A percentile compares a stretch with the other conserved stretches of the same genome.
phyloP scores from a whole-genome alignment of 176 grass and related monocot genomes.

The Carex littledalei region DNA sequence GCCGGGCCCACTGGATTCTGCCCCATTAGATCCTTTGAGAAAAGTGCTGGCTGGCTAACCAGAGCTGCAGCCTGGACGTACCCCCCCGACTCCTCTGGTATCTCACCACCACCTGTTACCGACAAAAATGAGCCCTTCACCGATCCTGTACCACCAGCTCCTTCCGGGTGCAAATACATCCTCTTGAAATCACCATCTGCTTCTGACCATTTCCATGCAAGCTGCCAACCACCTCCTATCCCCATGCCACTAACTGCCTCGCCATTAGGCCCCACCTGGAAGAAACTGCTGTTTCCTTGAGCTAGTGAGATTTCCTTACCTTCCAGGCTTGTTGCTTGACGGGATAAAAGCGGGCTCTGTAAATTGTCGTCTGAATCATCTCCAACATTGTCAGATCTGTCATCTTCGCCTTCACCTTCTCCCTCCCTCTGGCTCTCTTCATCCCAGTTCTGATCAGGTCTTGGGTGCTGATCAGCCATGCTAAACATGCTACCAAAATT shows the following conservation, averaged over 20 bases:
- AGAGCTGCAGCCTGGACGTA: conserved; percentile 91
- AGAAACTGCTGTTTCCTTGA: conserved; percentile 47
- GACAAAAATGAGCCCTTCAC: conserved; percentile 77
- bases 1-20: conserved; percentile 72
- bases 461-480: conserved; percentile 61
- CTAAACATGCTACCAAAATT: conserved; percentile 99
- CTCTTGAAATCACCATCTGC: conserved; percentile 85
- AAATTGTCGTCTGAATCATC: conserved; percentile 77
- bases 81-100: conserved; percentile 47
- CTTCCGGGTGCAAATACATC: conserved; percentile 96
- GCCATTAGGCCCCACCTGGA: conserved; percentile 44
- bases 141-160: conserved; percentile 26
- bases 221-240: conserved; percentile 96
- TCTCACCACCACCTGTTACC: conserved; percentile 33
- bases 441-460: conserved; percentile 63
- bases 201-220: conserved; percentile 98
- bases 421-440: conserved; percentile 51
- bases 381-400: conserved; percentile 56
- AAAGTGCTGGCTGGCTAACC: conserved; percentile 88
- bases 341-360: conserved; percentile 82
- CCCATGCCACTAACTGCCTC: conserved; percentile 81
- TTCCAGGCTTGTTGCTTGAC: conserved; percentile 72
- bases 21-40: conserved; percentile 64
- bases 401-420: conserved; percentile 47
- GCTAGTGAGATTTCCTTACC: conserved; percentile 70